These are phyloP conservation scores for Candida verbasci DNA, from an alignment of 805 yeast species.

Conservation along the genomic window DNA sequence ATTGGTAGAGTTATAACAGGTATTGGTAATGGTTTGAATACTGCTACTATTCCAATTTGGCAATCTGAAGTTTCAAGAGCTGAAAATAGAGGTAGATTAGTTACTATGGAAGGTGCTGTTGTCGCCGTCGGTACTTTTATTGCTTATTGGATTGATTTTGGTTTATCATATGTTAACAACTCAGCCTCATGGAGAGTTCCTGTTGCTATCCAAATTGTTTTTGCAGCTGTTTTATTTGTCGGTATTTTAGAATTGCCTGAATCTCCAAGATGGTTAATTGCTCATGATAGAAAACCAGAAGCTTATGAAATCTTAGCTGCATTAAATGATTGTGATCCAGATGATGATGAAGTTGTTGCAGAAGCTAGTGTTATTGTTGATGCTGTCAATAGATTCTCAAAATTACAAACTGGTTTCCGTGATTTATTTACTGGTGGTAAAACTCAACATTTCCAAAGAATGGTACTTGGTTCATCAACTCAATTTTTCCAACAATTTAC, in stretches of 20 bases:
- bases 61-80: conserved; percentile 44
- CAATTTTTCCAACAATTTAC: conserved; percentile 89
- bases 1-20: conserved; percentile 51
- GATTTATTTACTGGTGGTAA: conserved; percentile 47
- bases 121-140: conserved; percentile 66
- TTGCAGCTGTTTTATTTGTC: conserved; percentile 43
- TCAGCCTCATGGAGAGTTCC: conserved; percentile 44
- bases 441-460: conserved; percentile 54
- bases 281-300: conserved; percentile 35
- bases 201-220: conserved; percentile 57
- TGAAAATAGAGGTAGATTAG: conserved; percentile 38
- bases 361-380: conserved; percentile 43
- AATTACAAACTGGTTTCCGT: conserved; percentile 42
- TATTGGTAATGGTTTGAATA: conserved; percentile 38
- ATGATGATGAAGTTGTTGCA: conserved; percentile 39
- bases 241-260: conserved; percentile 51
- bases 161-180: conserved; percentile 57
- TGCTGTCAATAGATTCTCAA: conserved; percentile 46
- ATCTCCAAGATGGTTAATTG: conserved; percentile 69
- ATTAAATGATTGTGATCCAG: conserved; percentile 33
- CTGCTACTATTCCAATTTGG: conserved; percentile 45
- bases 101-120: conserved; percentile 45
- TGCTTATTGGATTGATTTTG: conserved; percentile 62
- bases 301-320: conserved; percentile 34
- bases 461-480: conserved; percentile 60